Evolutionary conservation across 306 rosid species (phyloP), one percentile per base, ranked within the genome.

Genomic region (Cucurbita ficifolia): DNA sequence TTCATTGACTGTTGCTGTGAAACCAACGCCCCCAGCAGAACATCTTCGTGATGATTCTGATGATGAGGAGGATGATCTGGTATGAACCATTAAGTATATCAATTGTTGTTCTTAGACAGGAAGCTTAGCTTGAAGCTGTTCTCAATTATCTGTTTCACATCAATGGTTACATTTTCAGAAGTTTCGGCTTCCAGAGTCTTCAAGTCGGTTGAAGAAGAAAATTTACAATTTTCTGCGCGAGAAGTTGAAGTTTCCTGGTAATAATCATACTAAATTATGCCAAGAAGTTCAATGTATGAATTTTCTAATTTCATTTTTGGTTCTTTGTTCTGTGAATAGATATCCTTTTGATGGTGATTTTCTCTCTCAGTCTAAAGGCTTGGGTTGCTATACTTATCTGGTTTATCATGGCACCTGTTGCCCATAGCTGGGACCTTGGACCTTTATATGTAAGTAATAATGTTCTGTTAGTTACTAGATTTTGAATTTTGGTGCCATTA

Each of bases 381-480:
- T 94, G 98, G 98, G 62, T 73, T 67, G 67, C 84, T 71, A 87
- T 91, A 74, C 55, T 88, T 51, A 52, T 90, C 80, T 90, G 97
- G 98, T 94, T 94, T 85, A 76, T 90, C 84, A 64, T 90, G 74
- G 96, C 98, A 79, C 97, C 97, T 63, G 79, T 90, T 81, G 96
- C 97, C 78, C 89, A 90, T 80, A 86, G 81, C 80, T 90, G 85
- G 89, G 86, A 86, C 72, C 87, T 94, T 38, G 97, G 98, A 76
- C 98, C 96, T 76, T 78, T 94, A 82, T 94, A 83, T 79, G 97
- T 94, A 88, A 77, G 98, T 79, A 49, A 52, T 49, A 14, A 7
- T 22, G 56, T 68, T 68, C 73, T 68, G 40, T 68, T 68, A 13
- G 54, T 46, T 65, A 38, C 48, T 38, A 46, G 55, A 12, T 51